Evolutionary conservation across 768 basidiomycete species (phyloP).

Genomic region (Sistotremastrum niveocremeum): DNA sequence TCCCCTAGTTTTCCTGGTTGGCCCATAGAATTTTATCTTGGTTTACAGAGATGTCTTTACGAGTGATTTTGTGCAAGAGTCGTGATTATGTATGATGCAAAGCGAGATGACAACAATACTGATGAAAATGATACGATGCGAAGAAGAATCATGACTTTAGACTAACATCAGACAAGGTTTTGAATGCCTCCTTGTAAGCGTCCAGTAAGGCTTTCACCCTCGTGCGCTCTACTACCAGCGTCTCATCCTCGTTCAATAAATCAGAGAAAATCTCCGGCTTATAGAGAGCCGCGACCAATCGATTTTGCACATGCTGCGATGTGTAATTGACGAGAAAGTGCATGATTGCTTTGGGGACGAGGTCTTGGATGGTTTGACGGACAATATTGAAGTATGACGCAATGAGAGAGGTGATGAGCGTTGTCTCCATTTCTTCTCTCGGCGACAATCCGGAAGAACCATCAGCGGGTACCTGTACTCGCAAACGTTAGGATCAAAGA

Average conservation of each 20-base stretch:
- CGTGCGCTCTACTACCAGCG: slow-evolving; percentile 82
- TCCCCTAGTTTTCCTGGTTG: no score
- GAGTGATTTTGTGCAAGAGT: slow-evolving; percentile 12
- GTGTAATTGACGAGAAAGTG: slow-evolving; percentile 94
- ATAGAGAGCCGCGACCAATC: slow-evolving; percentile 87
- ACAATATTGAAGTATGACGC: slow-evolving; percentile 93
- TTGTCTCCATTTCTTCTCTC: slow-evolving; percentile 95
- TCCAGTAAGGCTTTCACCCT: slow-evolving; percentile 90
- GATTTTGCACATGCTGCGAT: slow-evolving; percentile 93
- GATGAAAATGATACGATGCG: neutral
- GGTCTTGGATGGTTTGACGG: slow-evolving; percentile 91
- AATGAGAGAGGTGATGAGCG: slow-evolving; percentile 87
- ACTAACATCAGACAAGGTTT: slow-evolving; percentile 71
- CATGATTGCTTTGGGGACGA: slow-evolving; percentile 98
- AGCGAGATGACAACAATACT: neutral
- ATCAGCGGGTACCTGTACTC: slow-evolving; percentile 32
- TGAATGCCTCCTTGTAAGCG: slow-evolving; percentile 92
- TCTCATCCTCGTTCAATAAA: slow-evolving; percentile 89
- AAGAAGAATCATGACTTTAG: slow-evolving; percentile 36
- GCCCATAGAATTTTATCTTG: no score
- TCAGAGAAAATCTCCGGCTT: slow-evolving; percentile 89
- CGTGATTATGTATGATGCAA: slow-evolving; percentile 12
- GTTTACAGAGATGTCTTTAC: slow-evolving; percentile 1
- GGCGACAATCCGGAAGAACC: slow-evolving; percentile 52
- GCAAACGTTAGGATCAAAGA: neutral